A percentile compares a stretch with the other conserved stretches of the same genome.
Evolutionary conservation across 2,329 filamentous ascomycete species (phyloP).

Genomic region (Pyrenochaeta sp.): DNA sequence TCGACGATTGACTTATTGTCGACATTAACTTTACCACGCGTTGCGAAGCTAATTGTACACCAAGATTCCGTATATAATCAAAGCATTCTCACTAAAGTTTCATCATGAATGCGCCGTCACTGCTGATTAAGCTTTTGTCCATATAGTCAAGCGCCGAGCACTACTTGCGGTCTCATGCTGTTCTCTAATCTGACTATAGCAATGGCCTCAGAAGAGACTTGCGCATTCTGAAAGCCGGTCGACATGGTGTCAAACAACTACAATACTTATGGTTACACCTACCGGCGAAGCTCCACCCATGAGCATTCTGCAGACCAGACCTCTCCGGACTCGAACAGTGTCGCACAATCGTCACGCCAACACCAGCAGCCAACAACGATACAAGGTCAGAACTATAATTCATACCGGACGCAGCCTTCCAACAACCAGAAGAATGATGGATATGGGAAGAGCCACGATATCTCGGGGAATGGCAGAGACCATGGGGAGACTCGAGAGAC

Average conservation of each 20-base stretch:
- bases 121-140: neutral
- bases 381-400: conserved; percentile 37
- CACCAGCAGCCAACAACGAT: conserved; percentile 34
- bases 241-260: conserved; percentile 40
- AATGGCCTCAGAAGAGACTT: conserved; percentile 7
- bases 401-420: conserved; percentile 35
- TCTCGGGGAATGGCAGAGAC: conserved; percentile 30
- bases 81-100: neutral
- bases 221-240: conserved; percentile 4
- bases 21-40: conserved; percentile 13
- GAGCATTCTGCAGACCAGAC: conserved; percentile 39
- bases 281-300: conserved; percentile 40
- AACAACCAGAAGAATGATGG: conserved; percentile 21
- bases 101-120: too few species aligned
- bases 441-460: conserved; percentile 31
- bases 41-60: neutral
- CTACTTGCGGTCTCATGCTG: too few species aligned
- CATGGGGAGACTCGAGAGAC: conserved; percentile 37
- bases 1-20: conserved; percentile 4
- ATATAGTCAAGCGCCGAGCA: too few species aligned
- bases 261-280: conserved; percentile 35
- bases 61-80: neutral
- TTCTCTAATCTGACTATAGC: conserved; percentile 2
- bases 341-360: conserved; percentile 32
- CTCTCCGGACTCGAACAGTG: conserved; percentile 31